Evolutionary conservation across 2,329 filamentous ascomycete species (phyloP).

Genomic region (Neurospora sp.): DNA sequence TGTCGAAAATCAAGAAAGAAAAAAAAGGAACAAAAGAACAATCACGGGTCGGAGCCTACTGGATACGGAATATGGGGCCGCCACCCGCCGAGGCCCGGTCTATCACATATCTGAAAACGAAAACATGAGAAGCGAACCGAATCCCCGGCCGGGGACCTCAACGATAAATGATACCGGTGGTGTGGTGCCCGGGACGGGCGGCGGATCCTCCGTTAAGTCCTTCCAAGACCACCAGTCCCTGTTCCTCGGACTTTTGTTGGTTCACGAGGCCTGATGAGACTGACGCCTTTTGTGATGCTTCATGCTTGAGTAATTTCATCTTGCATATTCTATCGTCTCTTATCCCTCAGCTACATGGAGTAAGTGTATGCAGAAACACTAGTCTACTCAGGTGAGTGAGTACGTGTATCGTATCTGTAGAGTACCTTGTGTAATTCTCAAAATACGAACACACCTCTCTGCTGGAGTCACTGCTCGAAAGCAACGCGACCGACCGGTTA

Average conservation of each 20-base stretch:
- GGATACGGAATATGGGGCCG: background rate
- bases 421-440: background rate
- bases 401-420: background rate
- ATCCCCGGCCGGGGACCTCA: background rate
- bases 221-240: background rate
- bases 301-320: background rate
- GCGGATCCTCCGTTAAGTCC: background rate
- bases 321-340: background rate
- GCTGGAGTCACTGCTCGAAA: background rate
- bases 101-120: background rate
- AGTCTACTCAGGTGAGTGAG: background rate
- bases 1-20: background rate
- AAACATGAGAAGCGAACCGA: background rate
- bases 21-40: background rate
- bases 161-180: background rate
- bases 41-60: background rate
- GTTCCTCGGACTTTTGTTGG: background rate
- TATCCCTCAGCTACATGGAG: background rate
- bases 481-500: background rate
- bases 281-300: background rate
- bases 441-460: background rate
- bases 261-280: background rate
- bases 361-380: background rate
- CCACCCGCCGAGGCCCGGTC: background rate
- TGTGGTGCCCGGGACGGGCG: background rate